Base-by-base conservation (phyloP, 2,329 filamentous ascomycete species). In the Paramyrothecium sp. region DNA sequence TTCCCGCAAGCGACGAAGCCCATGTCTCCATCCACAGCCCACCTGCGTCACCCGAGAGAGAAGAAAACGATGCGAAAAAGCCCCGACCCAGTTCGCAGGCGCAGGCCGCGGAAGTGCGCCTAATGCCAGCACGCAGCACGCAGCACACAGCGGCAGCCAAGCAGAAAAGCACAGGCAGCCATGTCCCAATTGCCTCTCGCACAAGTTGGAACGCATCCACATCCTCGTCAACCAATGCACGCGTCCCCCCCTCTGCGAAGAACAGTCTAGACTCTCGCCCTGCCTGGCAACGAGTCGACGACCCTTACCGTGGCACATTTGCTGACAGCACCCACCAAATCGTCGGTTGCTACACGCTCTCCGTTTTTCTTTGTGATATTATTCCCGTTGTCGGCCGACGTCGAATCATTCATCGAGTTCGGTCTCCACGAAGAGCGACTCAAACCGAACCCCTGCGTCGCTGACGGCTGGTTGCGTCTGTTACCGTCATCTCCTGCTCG, bases 401-500 rank as follows among this genome's bases (percentile, higher is more conserved):
- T 30, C 26, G 26, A 30, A 30, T 30, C 26, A 30, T 30, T 30
- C 10, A 10, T 10, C 26, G 4, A 30, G 26, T 30, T 30, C n/a
- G n/a, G n/a, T n/a, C 26, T 30, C 26, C 26, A 30, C 26, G 26
- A 30, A 4, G 26, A 30, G 26, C 26, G 26, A 30, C 26, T 30
- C 4, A 10, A 30, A 30, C 10, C 26, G 4, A 4, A 30, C 26
- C 26, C 44, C 53, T 56, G 57, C 52, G 26, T 52, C 53, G 56
- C 56, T 59, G 65, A 67, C 65, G 65, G 63, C 62, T 66, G 65
- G 13, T 19, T 44, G 38, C 38, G 38, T 44, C 38, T 16, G 38
- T 44, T 12, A 19, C 38, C 38, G 38, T 44, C 38, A 44, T 12
- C 13, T 44, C 10, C 33, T 33, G n/a, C 23, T 10, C 13, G 23